Evolutionary conservation across 345 rosid genomes (phyloP).

Genomic region (Raphanus sativus): DNA sequence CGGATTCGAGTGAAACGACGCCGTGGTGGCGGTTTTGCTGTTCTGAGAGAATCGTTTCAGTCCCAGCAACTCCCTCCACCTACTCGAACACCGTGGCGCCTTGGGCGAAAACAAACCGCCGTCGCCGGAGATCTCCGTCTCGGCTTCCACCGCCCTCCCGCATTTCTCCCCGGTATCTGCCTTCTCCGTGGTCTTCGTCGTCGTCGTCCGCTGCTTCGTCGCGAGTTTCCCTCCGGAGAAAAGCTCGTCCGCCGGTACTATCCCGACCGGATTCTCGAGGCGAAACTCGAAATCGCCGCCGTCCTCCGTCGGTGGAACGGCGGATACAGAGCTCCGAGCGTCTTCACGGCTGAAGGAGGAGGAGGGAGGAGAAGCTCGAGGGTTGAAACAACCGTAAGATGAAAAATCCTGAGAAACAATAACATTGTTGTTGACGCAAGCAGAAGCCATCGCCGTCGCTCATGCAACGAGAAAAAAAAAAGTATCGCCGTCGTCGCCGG

Average conservation of each 20-base stretch:
- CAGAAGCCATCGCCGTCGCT: constrained; percentile 68
- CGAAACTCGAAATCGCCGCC: constrained; percentile 80
- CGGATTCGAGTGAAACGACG: constrained; percentile 25
- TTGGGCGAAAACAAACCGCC: constrained; percentile 63
- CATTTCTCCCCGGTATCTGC: constrained; percentile 38
- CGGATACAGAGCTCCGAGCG: constrained; percentile 28
- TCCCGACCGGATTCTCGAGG: constrained; percentile 62
- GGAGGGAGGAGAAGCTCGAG: constrained; percentile 39
- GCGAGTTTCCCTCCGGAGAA: constrained; percentile 84
- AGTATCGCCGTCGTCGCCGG: constrained; percentile 13
- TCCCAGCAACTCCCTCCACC: constrained; percentile 90
- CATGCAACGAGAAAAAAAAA: constrained; percentile 11
- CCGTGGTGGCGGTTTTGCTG: background rate
- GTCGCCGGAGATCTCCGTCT: constrained; percentile 50
- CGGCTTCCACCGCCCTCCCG: constrained; percentile 38
- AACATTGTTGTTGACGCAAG: constrained; percentile 76
- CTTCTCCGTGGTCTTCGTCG: background rate
- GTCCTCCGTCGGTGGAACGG: constrained; percentile 25
- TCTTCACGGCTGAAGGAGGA: constrained; percentile 50
- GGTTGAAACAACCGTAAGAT: constrained; percentile 64
- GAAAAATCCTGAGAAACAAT: constrained; percentile 63
- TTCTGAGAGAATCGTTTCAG: constrained; percentile 61
- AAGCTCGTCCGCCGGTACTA: constrained; percentile 91
- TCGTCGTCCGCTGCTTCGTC: constrained; percentile 32
- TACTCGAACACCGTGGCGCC: constrained; percentile 83